Evolutionary conservation across 441 rosid genomes (phyloP).

Genomic region (Rhodomyrtus psidioides): DNA sequence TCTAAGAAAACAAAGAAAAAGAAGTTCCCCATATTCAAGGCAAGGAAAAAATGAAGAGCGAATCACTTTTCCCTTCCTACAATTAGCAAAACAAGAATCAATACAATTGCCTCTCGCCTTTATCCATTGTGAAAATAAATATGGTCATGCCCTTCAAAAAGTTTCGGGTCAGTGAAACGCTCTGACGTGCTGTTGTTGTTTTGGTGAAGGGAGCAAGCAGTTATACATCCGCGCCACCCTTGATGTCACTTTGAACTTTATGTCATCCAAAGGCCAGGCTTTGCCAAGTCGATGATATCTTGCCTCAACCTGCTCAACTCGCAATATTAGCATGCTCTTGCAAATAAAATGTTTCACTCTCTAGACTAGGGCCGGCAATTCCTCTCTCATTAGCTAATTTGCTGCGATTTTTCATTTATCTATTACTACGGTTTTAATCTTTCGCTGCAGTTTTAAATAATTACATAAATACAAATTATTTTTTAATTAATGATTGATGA

Average conservation of each 20-base stretch:
- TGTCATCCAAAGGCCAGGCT: constrained; percentile 47
- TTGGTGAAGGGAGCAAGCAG: constrained; percentile 68
- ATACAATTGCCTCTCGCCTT: neutral
- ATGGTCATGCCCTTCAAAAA: neutral
- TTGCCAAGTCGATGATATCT: constrained; percentile 75
- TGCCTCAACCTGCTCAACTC: constrained; percentile 56
- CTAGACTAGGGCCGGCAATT: too few relatives aligned
- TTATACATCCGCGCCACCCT: constrained; percentile 64
- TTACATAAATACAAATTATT: too few relatives aligned
- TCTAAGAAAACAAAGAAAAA: neutral
- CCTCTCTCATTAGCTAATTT: too few relatives aligned
- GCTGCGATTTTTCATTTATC: too few relatives aligned
- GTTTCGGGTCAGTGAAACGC: too few relatives aligned
- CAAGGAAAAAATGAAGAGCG: neutral
- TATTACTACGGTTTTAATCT: too few relatives aligned
- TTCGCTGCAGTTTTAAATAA: too few relatives aligned
- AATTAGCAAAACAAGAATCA: neutral
- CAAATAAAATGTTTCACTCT: too few relatives aligned
- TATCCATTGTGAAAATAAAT: neutral
- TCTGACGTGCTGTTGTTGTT: constrained; percentile 18
- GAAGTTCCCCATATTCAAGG: neutral
- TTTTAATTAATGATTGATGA: too few relatives aligned
- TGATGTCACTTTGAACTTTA: constrained; percentile 62
- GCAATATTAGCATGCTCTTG: neutral
- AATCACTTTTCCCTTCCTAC: neutral